Percentiles rank a stretch among this genome's conserved stretches.
Conservation (phyloP, 2,329 filamentous ascomycete genomes). For the Metarhizium album region DNA sequence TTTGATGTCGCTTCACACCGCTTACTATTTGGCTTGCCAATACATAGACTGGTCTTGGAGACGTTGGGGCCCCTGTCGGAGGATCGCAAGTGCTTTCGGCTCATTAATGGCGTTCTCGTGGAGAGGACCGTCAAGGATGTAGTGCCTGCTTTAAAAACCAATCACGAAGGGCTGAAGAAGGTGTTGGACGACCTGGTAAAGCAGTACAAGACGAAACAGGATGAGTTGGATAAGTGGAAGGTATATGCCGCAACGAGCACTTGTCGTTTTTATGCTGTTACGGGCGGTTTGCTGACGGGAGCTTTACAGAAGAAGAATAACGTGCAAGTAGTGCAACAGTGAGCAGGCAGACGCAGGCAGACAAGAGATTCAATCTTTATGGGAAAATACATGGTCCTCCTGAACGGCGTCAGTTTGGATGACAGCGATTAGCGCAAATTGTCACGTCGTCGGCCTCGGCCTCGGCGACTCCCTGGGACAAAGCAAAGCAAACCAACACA, state of each 20-base stretch:
- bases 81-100: slow-evolving; percentile 93
- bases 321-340: slow-evolving; percentile 74
- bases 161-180: slow-evolving; percentile 87
- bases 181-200: slow-evolving; percentile 90
- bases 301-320: slow-evolving; percentile 74
- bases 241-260: slow-evolving; percentile 38
- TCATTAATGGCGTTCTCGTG: slow-evolving; percentile 94
- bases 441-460: background rate
- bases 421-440: background rate
- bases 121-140: slow-evolving; percentile 92
- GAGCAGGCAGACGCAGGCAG: slow-evolving; percentile 16
- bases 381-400: background rate
- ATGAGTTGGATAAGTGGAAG: slow-evolving; percentile 98
- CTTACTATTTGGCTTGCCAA: slow-evolving; percentile 13
- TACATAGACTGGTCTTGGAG: slow-evolving; percentile 75
- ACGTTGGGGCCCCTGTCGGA: slow-evolving; percentile 72
- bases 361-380: slow-evolving; percentile 4
- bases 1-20: slow-evolving; percentile 26
- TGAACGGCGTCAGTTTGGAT: background rate
- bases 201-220: slow-evolving; percentile 90
- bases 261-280: background rate
- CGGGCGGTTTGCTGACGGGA: background rate
- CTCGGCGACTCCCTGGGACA: background rate
- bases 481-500: no score
- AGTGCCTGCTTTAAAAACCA: slow-evolving; percentile 80